Evolutionary conservation across 2,329 filamentous ascomycete species (phyloP).

Genomic region (Dothidotthia symphoricarpi): DNA sequence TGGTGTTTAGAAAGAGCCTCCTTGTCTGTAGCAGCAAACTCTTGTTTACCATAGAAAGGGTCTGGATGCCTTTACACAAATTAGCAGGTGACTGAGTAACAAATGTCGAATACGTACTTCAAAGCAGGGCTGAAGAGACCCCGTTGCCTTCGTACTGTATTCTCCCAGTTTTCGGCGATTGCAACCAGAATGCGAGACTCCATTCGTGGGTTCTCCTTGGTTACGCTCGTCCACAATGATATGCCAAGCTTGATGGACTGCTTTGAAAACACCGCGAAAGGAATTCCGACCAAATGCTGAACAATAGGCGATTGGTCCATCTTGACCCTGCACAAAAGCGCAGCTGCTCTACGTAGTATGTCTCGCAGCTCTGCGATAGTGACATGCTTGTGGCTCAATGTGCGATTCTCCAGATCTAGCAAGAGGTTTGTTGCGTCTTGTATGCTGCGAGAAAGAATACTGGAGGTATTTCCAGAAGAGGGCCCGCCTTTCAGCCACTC

Average conservation of each 20-base stretch:
- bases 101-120: slow-evolving; percentile 47
- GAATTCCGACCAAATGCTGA: slow-evolving; percentile 86
- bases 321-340: slow-evolving; percentile 75
- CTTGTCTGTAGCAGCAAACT: slow-evolving; percentile 89
- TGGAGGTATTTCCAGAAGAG: slow-evolving; percentile 12
- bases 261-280: slow-evolving; percentile 89
- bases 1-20: slow-evolving; percentile 70
- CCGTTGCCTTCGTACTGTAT: slow-evolving; percentile 70
- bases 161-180: slow-evolving; percentile 88
- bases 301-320: slow-evolving; percentile 75
- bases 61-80: slow-evolving; percentile 59
- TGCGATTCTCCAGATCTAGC: slow-evolving; percentile 68
- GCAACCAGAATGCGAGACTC: slow-evolving; percentile 83
- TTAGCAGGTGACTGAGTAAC: slow-evolving; percentile 27
- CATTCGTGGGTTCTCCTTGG: slow-evolving; percentile 89
- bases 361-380: slow-evolving; percentile 74
- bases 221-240: slow-evolving; percentile 93
- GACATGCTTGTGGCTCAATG: slow-evolving; percentile 67
- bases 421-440: slow-evolving; percentile 59
- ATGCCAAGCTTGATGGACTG: slow-evolving; percentile 94
- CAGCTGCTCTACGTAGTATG: slow-evolving; percentile 79
- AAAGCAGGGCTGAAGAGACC: slow-evolving; percentile 78
- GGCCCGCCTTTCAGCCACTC: slow-evolving; percentile 57
- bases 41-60: slow-evolving; percentile 86
- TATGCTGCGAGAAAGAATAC: slow-evolving; percentile 45